Percentiles rank a stretch among this genome's conserved stretches.
These are phyloP conservation scores for Physcomitrellopsis africana DNA, from an alignment of 225 moss, liverwort and hornwort species.

Conservation along the genomic window DNA sequence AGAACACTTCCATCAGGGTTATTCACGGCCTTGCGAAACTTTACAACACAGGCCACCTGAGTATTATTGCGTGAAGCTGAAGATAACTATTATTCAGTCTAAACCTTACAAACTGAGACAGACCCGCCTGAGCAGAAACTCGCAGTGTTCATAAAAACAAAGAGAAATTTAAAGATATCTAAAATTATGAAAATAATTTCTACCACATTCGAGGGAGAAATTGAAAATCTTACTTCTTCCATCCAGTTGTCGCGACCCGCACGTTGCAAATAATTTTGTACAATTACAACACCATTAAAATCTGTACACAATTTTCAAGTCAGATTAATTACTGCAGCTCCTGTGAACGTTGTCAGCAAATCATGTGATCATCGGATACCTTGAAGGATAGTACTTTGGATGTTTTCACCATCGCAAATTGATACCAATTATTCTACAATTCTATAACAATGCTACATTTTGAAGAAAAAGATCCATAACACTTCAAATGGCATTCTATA, in stretches of 20 bases:
- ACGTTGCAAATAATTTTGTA: constrained; percentile 93
- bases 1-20: constrained; percentile 78
- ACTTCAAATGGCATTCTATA: constrained; percentile 21
- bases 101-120: constrained; percentile 2
- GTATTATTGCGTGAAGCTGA: constrained; percentile 22
- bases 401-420: constrained; percentile 18
- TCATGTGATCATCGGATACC: background rate
- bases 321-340: constrained; percentile 20
- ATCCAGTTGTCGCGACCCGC: constrained; percentile 89
- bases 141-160: background rate
- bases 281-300: constrained; percentile 93
- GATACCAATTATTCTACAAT: background rate
- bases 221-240: constrained; percentile 64
- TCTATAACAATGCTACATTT: constrained; percentile 5
- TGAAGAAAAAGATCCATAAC: constrained; percentile 13
- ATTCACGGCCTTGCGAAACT: constrained; percentile 91
- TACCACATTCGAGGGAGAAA: constrained; percentile 17
- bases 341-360: constrained; percentile 12
- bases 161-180: constrained; percentile 21
- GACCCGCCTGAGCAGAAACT: background rate
- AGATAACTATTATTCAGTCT: background rate
- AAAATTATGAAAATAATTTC: background rate
- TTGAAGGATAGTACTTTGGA: constrained; percentile 1
- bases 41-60: constrained; percentile 22
- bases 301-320: constrained; percentile 56